Conservation (phyloP, 2,329 filamentous ascomycete species). For the Cladosporium velox region DNA sequence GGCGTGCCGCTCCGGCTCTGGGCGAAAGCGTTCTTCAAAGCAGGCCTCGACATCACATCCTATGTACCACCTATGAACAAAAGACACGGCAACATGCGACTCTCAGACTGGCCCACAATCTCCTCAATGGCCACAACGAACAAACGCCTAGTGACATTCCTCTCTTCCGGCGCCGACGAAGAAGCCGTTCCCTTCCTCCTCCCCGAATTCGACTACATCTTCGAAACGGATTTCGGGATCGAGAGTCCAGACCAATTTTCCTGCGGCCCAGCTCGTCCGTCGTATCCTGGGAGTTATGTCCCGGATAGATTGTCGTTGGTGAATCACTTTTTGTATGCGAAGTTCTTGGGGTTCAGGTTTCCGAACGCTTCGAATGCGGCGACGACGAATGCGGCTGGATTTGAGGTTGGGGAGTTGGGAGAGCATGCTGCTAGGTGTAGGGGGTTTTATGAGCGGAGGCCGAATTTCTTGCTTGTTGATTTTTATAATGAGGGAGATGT, state of each 20-base stretch:
- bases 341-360: slow-evolving; percentile 45
- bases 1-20: slow-evolving; percentile 50
- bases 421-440: slow-evolving; percentile 46
- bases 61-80: slow-evolving; percentile 39
- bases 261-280: slow-evolving; percentile 42
- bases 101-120: slow-evolving; percentile 46
- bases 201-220: slow-evolving; percentile 43
- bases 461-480: slow-evolving; percentile 48
- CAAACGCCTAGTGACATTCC: slow-evolving; percentile 48
- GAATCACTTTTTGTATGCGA: slow-evolving; percentile 51
- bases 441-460: slow-evolving; percentile 40
- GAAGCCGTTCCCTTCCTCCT: slow-evolving; percentile 44
- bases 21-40: slow-evolving; percentile 53
- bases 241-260: slow-evolving; percentile 38
- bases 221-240: slow-evolving; percentile 48
- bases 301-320: slow-evolving; percentile 46
- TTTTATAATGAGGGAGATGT: slow-evolving; percentile 35
- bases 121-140: slow-evolving; percentile 43
- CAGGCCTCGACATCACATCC: slow-evolving; percentile 49
- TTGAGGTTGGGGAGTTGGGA: slow-evolving; percentile 45
- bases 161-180: slow-evolving; percentile 46
- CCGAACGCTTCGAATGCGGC: slow-evolving; percentile 45
- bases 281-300: slow-evolving; percentile 40
- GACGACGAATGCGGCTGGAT: slow-evolving; percentile 46
- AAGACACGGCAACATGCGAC: slow-evolving; percentile 32